Base-by-base conservation (phyloP, 2,329 filamentous ascomycete species). In the Sarocladium strictum region DNA sequence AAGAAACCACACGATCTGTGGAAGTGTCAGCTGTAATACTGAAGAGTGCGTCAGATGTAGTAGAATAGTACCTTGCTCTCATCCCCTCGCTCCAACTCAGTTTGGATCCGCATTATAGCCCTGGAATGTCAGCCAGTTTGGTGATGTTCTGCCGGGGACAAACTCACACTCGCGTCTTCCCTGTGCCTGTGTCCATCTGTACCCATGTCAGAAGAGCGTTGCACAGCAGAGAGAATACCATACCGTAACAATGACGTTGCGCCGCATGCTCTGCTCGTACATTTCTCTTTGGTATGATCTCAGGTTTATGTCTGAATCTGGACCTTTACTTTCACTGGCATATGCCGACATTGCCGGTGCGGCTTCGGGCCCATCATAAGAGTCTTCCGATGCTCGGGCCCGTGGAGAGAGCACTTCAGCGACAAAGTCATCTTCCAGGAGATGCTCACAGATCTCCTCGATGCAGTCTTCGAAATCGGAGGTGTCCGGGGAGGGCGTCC, bases 131-230 rank as follows among this genome's bases (percentile, higher is more conserved):
- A 69, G 57, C 17, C 55, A 54, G 27, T 56, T 38, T 27, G 5
- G 38, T 23, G 3, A 53, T 38, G 35, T 29, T 27, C 1, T 23
- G 50, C 32, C 49, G 33, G 41, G 14, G 35, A 47, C 40, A 11
- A 15, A 69, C 78, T 69, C 77, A 89, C 86, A 91, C 80, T 59
- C 87, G 84, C 2, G 88, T 91, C 66, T 92, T 92, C 2, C 88
- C 88, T 59, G 81, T 89, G 1, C 88, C 88, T 0, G 88, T 92
- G 58, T 89, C 87, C 87, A 91, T 91, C 86, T 87, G 57, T n/a
- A n/a, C 1, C 11, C 29, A 5, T 37, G 51, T 38, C 53, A 53
- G n/a, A 27, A 55, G 37, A 27, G 21, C n/a, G 32, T 11, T 2
- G 35, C 24, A 19, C 17, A n/a, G 12, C 10, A 26, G 5, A 19